phyloP scores from a whole-genome alignment of 108 stramenopile species.

The Fragilaria radians region DNA sequence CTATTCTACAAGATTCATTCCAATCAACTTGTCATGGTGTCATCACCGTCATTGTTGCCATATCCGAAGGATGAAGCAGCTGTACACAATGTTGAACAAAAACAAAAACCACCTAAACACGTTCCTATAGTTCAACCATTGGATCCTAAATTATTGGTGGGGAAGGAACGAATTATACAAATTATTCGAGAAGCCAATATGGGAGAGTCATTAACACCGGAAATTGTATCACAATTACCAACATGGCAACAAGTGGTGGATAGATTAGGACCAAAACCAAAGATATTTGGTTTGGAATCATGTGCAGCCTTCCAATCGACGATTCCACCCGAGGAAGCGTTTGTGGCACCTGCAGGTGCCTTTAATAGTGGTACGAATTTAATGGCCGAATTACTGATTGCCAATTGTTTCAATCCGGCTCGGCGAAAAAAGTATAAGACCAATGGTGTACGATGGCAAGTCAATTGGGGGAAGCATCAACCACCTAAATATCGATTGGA shows the following conservation, averaged over 20 bases:
- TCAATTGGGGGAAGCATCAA: slow-evolving; percentile 79
- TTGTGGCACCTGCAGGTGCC: slow-evolving; percentile 44
- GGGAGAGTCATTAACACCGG: background rate
- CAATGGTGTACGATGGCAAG: slow-evolving; percentile 30
- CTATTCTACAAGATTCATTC: too few relatives aligned
- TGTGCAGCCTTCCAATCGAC: slow-evolving; percentile 38
- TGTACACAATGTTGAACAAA: too few relatives aligned
- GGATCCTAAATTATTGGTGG: too few relatives aligned
- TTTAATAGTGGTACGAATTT: slow-evolving; percentile 67
- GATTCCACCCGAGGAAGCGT: slow-evolving; percentile 22
- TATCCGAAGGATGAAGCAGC: too few relatives aligned
- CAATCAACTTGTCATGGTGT: too few relatives aligned
- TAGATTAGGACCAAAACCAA: slow-evolving; percentile 40
- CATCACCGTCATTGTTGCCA: too few relatives aligned
- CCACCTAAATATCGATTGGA: slow-evolving; percentile 42
- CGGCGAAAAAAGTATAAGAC: background rate
- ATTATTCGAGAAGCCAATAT: background rate
- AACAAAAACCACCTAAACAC: too few relatives aligned
- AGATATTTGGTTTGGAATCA: slow-evolving; percentile 47
- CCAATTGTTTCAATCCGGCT: slow-evolving; percentile 24
- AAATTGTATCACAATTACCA: slow-evolving; percentile 17
- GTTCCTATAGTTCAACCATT: too few relatives aligned
- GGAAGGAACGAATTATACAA: slow-evolving; percentile 3
- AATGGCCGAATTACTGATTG: slow-evolving; percentile 29
- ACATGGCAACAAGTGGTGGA: slow-evolving; percentile 44